Percentiles rank a stretch among this genome's conserved stretches.
Evolutionary conservation across 768 basidiomycete species (phyloP).

Genomic region (Melanogaster broomeanus): DNA sequence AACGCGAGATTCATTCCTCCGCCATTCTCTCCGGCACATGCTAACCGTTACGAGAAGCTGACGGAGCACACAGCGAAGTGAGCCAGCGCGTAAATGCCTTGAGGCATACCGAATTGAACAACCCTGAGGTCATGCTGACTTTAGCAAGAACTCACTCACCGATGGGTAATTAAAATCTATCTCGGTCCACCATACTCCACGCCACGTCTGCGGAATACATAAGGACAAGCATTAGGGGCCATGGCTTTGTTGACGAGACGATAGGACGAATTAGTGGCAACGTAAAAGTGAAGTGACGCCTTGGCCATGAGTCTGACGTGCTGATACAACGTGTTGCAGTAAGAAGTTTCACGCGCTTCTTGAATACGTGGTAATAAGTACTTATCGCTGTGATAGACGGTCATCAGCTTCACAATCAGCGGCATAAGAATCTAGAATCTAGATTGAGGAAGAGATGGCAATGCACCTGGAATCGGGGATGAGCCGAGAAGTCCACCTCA

Average conservation of each 20-base stretch:
- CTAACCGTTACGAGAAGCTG: conserved; percentile 33
- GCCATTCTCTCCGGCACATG: conserved; percentile 32
- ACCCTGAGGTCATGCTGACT: conserved; percentile 27
- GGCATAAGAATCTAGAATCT: conserved; percentile 22
- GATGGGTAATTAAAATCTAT: conserved; percentile 36
- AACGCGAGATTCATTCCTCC: conserved; percentile 39
- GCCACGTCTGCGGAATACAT: conserved; percentile 38
- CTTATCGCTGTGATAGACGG: conserved; percentile 37
- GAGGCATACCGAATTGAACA: conserved; percentile 30
- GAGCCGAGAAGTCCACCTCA: conserved; percentile 1
- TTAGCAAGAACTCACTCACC: conserved; percentile 24
- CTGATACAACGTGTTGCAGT: conserved; percentile 38
- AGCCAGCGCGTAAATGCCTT: conserved; percentile 39
- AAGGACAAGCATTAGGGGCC: conserved; percentile 34
- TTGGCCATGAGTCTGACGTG: conserved; percentile 35
- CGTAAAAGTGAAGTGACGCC: conserved; percentile 34
- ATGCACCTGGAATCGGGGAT: conserved; percentile 12
- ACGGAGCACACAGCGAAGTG: conserved; percentile 38
- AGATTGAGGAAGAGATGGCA: conserved; percentile 16
- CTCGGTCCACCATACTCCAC: conserved; percentile 35
- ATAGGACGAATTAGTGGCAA: conserved; percentile 24
- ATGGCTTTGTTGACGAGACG: conserved; percentile 25
- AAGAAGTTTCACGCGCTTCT: conserved; percentile 18
- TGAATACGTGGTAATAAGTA: conserved; percentile 30
- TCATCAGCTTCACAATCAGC: conserved; percentile 28